Evolutionary conservation across 2,329 filamentous ascomycete genomes (phyloP).

Genomic region (Beauveria sp.): DNA sequence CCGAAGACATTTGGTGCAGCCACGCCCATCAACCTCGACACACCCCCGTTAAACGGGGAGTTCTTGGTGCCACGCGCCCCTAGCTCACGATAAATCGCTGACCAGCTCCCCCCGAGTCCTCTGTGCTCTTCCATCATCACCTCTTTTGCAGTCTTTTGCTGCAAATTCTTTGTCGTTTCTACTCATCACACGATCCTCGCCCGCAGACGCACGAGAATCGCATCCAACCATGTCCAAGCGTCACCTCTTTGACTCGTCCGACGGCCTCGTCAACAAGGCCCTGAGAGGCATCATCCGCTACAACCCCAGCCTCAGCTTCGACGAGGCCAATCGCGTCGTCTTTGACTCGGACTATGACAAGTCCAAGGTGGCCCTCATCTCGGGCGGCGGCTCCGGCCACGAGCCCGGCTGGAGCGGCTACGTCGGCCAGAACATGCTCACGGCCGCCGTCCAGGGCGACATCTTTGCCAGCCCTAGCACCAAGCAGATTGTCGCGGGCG

Average conservation of each 20-base stretch:
- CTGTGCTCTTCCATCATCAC: neutral
- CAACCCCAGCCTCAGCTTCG: conserved; percentile 42
- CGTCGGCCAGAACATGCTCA: conserved; percentile 54
- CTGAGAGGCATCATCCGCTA: conserved; percentile 45
- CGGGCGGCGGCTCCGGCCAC: conserved; percentile 49
- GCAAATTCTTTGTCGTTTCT: neutral
- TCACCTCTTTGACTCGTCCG: conserved; percentile 44
- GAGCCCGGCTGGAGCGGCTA: conserved; percentile 59
- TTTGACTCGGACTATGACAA: conserved; percentile 38
- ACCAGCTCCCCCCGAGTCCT: neutral
- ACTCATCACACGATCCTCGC: conserved; percentile 2
- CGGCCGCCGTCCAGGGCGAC: conserved; percentile 52
- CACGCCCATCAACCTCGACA: neutral
- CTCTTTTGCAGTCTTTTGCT: neutral
- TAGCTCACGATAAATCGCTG: conserved; percentile 5
- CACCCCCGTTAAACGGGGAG: neutral
- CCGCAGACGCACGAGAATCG: conserved; percentile 5
- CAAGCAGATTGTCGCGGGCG: conserved; percentile 53
- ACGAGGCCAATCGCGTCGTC: conserved; percentile 44
- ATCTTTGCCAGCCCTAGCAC: conserved; percentile 58
- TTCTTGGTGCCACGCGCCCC: neutral
- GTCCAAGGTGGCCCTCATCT: conserved; percentile 42
- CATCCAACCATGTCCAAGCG: conserved; percentile 38
- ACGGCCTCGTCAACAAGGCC: conserved; percentile 46
- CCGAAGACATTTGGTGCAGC: neutral